Conservation (phyloP, 768 basidiomycete genomes). For the Crucibulum laeve region DNA sequence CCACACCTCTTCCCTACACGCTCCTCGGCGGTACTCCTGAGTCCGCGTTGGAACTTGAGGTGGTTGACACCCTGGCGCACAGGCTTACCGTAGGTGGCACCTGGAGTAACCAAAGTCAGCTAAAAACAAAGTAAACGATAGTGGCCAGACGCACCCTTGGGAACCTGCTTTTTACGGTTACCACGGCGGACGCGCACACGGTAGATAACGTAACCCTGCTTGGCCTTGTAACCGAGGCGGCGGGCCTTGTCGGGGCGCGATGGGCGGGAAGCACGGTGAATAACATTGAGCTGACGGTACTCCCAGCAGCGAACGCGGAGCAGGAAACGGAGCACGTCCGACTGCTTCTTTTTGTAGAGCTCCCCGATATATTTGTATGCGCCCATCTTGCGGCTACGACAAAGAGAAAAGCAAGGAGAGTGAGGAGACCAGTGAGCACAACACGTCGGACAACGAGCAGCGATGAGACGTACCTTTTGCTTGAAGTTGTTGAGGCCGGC, state of each 20-base stretch:
- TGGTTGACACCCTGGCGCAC: slow-evolving; percentile 99
- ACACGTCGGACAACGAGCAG: slow-evolving; percentile 10
- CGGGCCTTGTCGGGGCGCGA: slow-evolving; percentile 99
- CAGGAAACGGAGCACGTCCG: slow-evolving; percentile 95
- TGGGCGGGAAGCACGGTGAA: slow-evolving; percentile 96
- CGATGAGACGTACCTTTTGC: slow-evolving; percentile 27
- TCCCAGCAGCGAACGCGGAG: slow-evolving; percentile 99
- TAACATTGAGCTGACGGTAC: slow-evolving; percentile 96
- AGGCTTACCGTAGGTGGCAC: slow-evolving; percentile 98
- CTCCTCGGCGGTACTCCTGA: slow-evolving; percentile 95
- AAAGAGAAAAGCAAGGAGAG: slow-evolving; percentile 8
- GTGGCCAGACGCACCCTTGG: slow-evolving; percentile 67
- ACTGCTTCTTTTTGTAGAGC: slow-evolving; percentile 98
- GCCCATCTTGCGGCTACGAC: slow-evolving; percentile 67
- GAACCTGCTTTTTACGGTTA: slow-evolving; percentile 98
- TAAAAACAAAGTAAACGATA: background rate
- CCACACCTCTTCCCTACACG: slow-evolving; percentile 95
- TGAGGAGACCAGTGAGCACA: background rate
- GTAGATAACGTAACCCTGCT: slow-evolving; percentile 99
- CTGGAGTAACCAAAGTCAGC: slow-evolving; percentile 27
- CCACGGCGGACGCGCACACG: slow-evolving; percentile 95
- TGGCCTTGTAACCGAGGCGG: slow-evolving; percentile 98
- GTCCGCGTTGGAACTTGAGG: slow-evolving; percentile 93
- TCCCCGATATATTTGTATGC: slow-evolving; percentile 97
- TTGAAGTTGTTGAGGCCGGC: slow-evolving; percentile 33